These are phyloP conservation scores for Lignosus rhinocerotis DNA, from an alignment of 1,284 basidiomycete species.

Conservation along the genomic window DNA sequence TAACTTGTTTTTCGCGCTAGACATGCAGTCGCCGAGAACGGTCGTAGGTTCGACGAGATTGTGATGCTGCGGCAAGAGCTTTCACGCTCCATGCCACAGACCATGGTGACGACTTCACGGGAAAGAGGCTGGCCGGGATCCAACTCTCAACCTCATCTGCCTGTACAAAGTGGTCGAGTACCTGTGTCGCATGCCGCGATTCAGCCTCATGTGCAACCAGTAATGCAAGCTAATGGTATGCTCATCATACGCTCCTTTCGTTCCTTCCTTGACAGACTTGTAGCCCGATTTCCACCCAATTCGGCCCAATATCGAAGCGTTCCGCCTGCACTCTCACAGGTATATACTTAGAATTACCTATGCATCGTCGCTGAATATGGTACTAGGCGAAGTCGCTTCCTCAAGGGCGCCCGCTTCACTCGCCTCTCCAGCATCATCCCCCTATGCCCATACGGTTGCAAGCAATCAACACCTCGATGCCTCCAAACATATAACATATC, in stretches of 20 bases:
- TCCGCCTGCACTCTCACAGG: background rate
- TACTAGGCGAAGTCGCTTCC: background rate
- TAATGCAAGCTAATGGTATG: background rate
- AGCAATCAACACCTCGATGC: background rate
- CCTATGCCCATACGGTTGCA: conserved; percentile 7
- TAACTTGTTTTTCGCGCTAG: background rate
- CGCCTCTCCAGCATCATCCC: background rate
- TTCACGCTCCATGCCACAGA: conserved; percentile 12
- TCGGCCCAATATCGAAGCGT: background rate
- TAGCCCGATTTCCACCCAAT: background rate
- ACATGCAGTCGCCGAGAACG: background rate
- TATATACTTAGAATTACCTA: no score
- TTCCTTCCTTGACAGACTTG: background rate
- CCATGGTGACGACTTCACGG: conserved; percentile 1
- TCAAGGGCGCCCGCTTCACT: background rate
- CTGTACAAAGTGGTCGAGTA: background rate
- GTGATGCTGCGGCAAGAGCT: conserved; percentile 22
- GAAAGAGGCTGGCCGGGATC: background rate
- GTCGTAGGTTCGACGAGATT: conserved; percentile 17
- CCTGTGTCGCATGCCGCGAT: background rate
- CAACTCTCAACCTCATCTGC: background rate
- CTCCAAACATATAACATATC: conserved; percentile 7
- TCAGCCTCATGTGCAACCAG: background rate
- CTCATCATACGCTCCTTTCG: background rate
- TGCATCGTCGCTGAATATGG: background rate